Evolutionary conservation across 352 stramenopile genomes (phyloP), one percentile per base, ranked within the genome.

Genomic region (Pythium oligandrum): DNA sequence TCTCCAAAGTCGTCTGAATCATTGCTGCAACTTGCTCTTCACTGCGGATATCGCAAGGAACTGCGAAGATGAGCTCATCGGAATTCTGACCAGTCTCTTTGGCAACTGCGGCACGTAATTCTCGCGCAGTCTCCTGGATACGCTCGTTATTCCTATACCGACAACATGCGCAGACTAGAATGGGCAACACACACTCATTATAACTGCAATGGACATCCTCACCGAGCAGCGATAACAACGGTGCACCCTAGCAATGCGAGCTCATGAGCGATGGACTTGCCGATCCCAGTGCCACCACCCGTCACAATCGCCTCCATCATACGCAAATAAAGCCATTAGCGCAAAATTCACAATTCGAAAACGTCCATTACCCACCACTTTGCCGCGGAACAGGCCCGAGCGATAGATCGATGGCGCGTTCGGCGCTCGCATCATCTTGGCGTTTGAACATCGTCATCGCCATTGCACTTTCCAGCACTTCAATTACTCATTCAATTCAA

Each of bases 201-300:
- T 26, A 26, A 26, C 17, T 26, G 17, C 17, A 26, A 26, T 26
- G 17, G 17, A 26, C 17, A 26, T 26, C 17, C 58, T 35, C 40
- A 88, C 77, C 84, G 77, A 30, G 79, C 76, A 32, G 81, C 84
- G 56, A 96, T 94, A 36, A 95, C 76, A 35, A 96, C 86, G 2
- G 72, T 68, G 44, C 77, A 88, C 40, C 86, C 86, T 4, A 94
- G 68, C 7, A 71, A 73, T 32, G 80, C 76, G 30, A 96, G 73
- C 37, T 95, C 83, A 56, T 86, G 75, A 6, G 83, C 79, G 40
- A 93, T 94, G 52, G 71, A 88, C 35, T 82, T 83, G 40, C 86
- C 86, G 48, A 96, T 95, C 51, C 86, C 86, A 10, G 86, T 96
- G 17, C 86, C 83, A 7, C 86, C 86, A 9, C 86, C 86, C 4